These are phyloP conservation scores for Verbascum thapsus DNA, from an alignment of 257 asterid genomes.

Conservation along the genomic window DNA sequence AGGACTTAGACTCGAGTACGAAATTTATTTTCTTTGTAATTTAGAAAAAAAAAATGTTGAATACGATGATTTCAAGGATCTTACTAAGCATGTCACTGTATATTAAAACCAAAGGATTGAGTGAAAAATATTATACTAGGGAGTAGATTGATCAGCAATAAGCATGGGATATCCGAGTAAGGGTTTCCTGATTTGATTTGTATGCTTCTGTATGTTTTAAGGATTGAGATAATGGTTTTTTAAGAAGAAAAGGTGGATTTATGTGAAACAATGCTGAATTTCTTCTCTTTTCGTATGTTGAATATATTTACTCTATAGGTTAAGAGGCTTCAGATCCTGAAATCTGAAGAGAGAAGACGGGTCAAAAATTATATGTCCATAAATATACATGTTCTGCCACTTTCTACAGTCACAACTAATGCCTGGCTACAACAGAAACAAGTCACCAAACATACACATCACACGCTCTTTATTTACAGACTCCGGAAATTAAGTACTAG, in stretches of 20 bases:
- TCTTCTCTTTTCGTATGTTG: neutral
- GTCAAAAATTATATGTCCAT: neutral
- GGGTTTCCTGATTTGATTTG: slow-evolving; percentile 10
- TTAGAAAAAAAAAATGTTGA: neutral
- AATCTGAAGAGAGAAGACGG: slow-evolving; percentile 17
- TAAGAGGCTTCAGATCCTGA: slow-evolving; percentile 27
- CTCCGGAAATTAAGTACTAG: neutral
- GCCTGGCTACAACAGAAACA: slow-evolving; percentile 3
- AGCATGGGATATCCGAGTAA: neutral
- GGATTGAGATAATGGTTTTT: neutral
- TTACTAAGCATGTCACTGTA: slow-evolving; percentile 27
- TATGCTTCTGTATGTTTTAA: slow-evolving; percentile 5
- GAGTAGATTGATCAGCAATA: slow-evolving; percentile 15
- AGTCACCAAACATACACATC: slow-evolving; percentile 32
- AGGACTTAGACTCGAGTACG: slow-evolving; percentile 13
- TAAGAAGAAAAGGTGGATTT: neutral
- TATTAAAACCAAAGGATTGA: slow-evolving; percentile 21
- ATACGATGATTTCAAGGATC: slow-evolving; percentile 19
- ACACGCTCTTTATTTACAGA: slow-evolving; percentile 30
- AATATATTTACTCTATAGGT: slow-evolving; percentile 2
- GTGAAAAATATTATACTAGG: slow-evolving; percentile 21
- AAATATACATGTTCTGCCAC: slow-evolving; percentile 13
- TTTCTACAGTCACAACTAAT: slow-evolving; percentile 14
- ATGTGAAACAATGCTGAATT: neutral
- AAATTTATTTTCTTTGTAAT: neutral